These are phyloP conservation scores for Nicotiana obtusifolia DNA, from an alignment of 257 asterid species.

Conservation along the genomic window DNA sequence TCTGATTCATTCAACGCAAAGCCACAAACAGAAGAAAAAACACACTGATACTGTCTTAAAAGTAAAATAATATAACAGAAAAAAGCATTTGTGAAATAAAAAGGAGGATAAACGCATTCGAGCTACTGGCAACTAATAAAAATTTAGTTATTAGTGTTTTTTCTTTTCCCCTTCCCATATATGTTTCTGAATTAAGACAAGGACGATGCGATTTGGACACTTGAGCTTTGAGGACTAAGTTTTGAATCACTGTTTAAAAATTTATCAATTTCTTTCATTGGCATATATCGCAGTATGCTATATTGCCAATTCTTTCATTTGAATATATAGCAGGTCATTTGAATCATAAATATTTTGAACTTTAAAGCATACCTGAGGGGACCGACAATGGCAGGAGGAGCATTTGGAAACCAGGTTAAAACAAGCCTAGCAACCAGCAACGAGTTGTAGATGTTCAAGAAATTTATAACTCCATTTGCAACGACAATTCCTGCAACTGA, in stretches of 20 bases:
- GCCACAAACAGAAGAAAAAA: neutral
- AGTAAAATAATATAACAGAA: neutral
- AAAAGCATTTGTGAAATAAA: neutral
- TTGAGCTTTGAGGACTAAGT: neutral
- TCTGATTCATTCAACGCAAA: neutral
- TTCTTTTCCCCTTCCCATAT: neutral
- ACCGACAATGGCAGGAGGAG: slow-evolving; percentile 76
- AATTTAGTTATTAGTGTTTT: neutral
- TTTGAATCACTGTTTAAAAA: neutral
- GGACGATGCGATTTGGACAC: neutral
- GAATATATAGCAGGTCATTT: neutral
- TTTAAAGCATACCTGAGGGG: slow-evolving; percentile 61
- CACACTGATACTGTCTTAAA: neutral
- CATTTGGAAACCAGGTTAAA: slow-evolving; percentile 90
- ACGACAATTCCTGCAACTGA: slow-evolving; percentile 76
- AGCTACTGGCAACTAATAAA: neutral
- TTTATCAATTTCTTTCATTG: neutral
- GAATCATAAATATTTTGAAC: neutral
- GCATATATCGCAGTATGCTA: neutral
- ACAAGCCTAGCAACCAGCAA: slow-evolving; percentile 73
- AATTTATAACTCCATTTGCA: slow-evolving; percentile 60
- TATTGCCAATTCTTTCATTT: neutral
- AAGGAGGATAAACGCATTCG: neutral
- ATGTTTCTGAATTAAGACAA: neutral
- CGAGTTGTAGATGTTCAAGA: slow-evolving; percentile 81